Evolutionary conservation across 495 filamentous ascomycete species (phyloP).

Genomic region (Podospora pseudocomata): DNA sequence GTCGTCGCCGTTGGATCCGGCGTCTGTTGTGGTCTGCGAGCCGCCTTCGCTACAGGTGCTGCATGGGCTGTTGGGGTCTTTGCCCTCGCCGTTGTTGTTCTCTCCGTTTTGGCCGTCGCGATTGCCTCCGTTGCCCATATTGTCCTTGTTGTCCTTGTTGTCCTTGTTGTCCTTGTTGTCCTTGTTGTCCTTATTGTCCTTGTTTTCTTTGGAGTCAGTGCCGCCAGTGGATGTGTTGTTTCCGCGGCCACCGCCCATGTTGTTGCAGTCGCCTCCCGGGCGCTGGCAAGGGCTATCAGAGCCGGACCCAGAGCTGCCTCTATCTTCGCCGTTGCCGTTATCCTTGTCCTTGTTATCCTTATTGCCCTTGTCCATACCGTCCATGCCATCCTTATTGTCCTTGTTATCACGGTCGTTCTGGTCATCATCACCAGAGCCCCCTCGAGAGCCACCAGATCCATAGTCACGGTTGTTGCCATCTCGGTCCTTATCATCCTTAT

Average conservation of each 20-base stretch:
- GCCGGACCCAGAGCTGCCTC: background rate
- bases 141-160: background rate
- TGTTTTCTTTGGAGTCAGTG: background rate
- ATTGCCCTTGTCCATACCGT: background rate
- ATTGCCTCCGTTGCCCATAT: background rate
- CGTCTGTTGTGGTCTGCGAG: background rate
- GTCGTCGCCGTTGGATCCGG: background rate
- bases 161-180: background rate
- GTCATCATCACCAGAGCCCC: background rate
- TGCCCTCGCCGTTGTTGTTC: background rate
- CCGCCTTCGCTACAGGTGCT: background rate
- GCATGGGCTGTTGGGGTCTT: background rate
- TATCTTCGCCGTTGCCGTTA: background rate
- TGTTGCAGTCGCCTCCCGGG: background rate
- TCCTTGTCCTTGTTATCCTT: constrained; percentile 1
- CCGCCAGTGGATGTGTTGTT: background rate
- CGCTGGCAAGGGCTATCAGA: background rate
- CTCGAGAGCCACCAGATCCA: background rate
- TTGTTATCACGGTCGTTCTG: background rate
- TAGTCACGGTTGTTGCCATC: background rate
- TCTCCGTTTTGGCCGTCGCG: background rate
- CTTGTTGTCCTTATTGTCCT: background rate
- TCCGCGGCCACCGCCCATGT: background rate
- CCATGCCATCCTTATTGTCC: background rate
- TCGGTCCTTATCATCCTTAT: background rate